Percentiles rank a stretch among this genome's conserved stretches.
These are phyloP conservation scores for Aspergillus intermedius DNA, from an alignment of 2,329 filamentous ascomycete species.

Conservation along the genomic window DNA sequence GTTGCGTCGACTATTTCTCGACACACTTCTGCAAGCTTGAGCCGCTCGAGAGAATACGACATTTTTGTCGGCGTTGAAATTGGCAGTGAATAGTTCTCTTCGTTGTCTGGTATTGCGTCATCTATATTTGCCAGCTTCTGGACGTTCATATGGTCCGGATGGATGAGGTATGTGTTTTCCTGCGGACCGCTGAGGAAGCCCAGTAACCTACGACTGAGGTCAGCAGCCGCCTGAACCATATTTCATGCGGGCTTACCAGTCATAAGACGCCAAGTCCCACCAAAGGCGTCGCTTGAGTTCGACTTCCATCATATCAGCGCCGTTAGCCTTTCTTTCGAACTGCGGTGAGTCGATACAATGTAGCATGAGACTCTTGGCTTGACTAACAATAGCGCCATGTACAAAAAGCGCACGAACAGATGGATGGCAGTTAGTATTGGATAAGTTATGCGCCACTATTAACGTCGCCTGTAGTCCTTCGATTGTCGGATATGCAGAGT, in stretches of 20 bases:
- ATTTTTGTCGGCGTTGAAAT: constrained; percentile 36
- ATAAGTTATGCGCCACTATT: constrained; percentile 24
- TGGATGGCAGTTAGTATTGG: constrained; percentile 17
- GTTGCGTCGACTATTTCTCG: constrained; percentile 36
- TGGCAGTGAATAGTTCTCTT: constrained; percentile 18
- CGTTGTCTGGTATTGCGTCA: constrained; percentile 29
- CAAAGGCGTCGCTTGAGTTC: constrained; percentile 38
- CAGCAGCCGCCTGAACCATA: neutral
- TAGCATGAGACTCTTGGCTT: constrained; percentile 30
- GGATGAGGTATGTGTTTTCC: constrained; percentile 39
- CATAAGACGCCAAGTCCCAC: constrained; percentile 40
- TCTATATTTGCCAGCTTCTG: constrained; percentile 38
- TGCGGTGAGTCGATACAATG: constrained; percentile 28
- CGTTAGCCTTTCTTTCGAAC: constrained; percentile 9
- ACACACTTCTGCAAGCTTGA: constrained; percentile 36
- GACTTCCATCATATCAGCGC: constrained; percentile 18
- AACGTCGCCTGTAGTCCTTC: constrained; percentile 29
- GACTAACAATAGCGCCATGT: constrained; percentile 18
- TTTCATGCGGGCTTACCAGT: constrained; percentile 29
- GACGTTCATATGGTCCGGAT: constrained; percentile 38
- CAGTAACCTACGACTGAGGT: constrained; percentile 25
- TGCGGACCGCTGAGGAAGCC: constrained; percentile 38
- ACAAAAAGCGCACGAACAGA: constrained; percentile 20
- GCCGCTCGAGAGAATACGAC: constrained; percentile 40
- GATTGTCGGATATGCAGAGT: constrained; percentile 22